phyloP scores from a whole-genome alignment of 1,139 yeast species.

The Blastobotrys illinoisensis region DNA sequence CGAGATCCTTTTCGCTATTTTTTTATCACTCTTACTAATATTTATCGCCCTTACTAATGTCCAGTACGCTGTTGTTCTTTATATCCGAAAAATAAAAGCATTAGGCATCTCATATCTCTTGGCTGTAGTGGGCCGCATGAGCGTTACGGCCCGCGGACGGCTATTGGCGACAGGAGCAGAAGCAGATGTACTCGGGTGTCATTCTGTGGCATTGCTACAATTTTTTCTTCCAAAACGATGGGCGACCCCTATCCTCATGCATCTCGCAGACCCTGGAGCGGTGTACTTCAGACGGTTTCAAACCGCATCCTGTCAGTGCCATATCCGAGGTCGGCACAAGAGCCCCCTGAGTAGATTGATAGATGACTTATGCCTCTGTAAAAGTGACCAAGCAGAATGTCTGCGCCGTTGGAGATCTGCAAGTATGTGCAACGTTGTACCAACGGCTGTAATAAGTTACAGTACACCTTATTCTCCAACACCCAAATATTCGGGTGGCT shows the following conservation, averaged over 20 bases:
- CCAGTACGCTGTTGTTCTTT: not conserved
- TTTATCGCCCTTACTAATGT: too few relatives aligned
- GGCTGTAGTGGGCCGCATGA: not conserved
- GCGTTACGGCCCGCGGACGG: not conserved
- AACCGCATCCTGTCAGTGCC: not conserved
- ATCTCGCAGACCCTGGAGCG: not conserved
- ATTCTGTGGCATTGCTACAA: not conserved
- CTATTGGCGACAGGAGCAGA: not conserved
- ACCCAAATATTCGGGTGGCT: not conserved
- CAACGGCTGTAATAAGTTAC: not conserved
- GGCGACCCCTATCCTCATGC: not conserved
- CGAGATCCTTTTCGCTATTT: not conserved
- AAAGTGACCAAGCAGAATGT: not conserved
- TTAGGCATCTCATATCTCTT: not conserved
- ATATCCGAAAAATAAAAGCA: not conserved
- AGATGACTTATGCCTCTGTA: not conserved
- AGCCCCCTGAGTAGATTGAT: not conserved
- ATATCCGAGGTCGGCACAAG: not conserved
- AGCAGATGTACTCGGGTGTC: not conserved
- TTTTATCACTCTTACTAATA: not conserved
- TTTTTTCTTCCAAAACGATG: not conserved
- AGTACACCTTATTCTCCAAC: not conserved
- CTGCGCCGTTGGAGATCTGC: not conserved
- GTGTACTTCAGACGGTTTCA: not conserved
- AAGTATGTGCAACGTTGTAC: not conserved